These are phyloP conservation scores for Termitomyces sp. DNA, from an alignment of 768 basidiomycete species.

Conservation along the genomic window DNA sequence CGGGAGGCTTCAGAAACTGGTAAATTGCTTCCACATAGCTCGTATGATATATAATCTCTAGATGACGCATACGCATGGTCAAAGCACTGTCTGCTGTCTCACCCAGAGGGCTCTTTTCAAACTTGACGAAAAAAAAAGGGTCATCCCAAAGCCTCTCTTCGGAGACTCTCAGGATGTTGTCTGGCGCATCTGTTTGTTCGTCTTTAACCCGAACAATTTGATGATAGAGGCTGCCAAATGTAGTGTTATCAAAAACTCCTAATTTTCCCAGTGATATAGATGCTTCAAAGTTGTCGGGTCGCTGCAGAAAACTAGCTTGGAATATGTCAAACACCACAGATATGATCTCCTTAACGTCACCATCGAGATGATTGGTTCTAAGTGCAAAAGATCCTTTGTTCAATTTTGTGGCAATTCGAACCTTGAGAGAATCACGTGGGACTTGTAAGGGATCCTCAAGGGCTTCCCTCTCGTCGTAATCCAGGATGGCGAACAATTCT, in stretches of 20 bases:
- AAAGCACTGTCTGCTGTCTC: conserved; percentile 88
- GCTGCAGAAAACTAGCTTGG: conserved; percentile 76
- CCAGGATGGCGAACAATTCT: conserved; percentile 84
- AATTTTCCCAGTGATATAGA: conserved; percentile 83
- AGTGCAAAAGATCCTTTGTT: conserved; percentile 86
- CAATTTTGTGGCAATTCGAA: conserved; percentile 70
- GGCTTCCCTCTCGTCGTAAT: conserved; percentile 86
- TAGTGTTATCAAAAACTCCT: conserved; percentile 90
- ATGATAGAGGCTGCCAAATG: conserved; percentile 68
- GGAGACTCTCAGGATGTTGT: conserved; percentile 4
- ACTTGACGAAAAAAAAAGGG: conserved; percentile 85
- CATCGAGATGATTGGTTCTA: conserved; percentile 62
- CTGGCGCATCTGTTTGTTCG: conserved; percentile 3
- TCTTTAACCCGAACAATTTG: conserved; percentile 81
- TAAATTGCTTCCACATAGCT: conserved; percentile 92
- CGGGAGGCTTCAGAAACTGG: conserved; percentile 89
- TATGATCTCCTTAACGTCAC: conserved; percentile 61
- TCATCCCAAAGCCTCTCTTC: conserved; percentile 27
- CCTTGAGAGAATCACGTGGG: conserved; percentile 76
- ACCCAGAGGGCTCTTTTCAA: conserved; percentile 90
- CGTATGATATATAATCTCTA: conserved; percentile 95
- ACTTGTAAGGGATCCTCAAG: conserved; percentile 64
- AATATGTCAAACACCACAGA: conserved; percentile 87
- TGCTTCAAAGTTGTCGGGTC: conserved; percentile 83
- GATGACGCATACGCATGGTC: conserved; percentile 85